Conservation (phyloP, 495 filamentous ascomycete species). For the Trichoderma virens region DNA sequence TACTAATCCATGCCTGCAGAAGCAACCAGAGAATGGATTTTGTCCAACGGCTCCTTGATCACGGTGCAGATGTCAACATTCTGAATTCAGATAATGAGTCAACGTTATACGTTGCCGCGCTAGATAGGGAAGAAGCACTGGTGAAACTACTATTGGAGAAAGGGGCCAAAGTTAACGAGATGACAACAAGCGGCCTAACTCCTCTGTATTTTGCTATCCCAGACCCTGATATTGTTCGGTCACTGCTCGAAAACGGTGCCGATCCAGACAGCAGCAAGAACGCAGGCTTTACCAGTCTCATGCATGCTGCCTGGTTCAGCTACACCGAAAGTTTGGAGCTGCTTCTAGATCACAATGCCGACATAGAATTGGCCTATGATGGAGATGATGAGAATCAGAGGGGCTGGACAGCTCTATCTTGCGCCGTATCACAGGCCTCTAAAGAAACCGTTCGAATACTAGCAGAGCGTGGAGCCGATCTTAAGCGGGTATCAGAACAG, state of each 20-base stretch:
- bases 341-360: conserved; percentile 15
- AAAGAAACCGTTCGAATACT: conserved; percentile 6
- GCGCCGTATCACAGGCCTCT: conserved; percentile 7
- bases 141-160: neutral
- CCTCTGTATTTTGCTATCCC: neutral
- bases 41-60: neutral
- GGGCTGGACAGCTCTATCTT: conserved; percentile 11
- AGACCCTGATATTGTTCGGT: neutral
- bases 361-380: neutral
- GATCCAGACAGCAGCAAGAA: conserved; percentile 9
- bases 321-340: neutral
- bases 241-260: conserved; percentile 11
- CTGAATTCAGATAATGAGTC: neutral
- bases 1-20: neutral
- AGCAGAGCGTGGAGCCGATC: conserved; percentile 7
- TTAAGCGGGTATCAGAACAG: neutral
- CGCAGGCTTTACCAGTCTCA: neutral
- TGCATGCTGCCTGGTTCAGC: conserved; percentile 10
- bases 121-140: neutral
- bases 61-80: neutral
- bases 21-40: neutral
- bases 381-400: conserved; percentile 1
- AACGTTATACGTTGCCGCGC: neutral
- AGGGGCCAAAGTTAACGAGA: neutral
- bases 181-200: neutral